A percentile compares a stretch with the other conserved stretches of the same genome.
Conservation (phyloP, 257 asterid species). For the Forsythia viridissima region DNA sequence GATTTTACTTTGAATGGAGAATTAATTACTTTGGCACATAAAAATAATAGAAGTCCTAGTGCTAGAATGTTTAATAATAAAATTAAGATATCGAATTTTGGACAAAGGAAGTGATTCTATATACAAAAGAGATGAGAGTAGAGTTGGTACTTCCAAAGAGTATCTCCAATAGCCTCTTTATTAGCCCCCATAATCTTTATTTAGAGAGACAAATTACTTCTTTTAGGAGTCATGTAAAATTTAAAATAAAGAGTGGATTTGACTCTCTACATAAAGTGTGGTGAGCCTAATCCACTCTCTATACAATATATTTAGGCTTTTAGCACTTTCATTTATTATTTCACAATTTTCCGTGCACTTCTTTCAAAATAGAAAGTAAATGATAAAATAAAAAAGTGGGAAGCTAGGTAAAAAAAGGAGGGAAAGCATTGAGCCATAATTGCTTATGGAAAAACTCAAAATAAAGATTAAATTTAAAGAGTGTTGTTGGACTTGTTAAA, state of each 20-base stretch:
- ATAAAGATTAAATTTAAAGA: too few species aligned
- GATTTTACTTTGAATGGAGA: not conserved
- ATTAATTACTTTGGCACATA: not conserved
- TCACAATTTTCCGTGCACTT: not conserved
- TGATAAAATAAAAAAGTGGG: too few species aligned
- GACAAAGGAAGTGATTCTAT: not conserved
- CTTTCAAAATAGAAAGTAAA: not conserved
- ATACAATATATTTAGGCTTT: not conserved
- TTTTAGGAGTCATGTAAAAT: not conserved
- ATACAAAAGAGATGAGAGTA: not conserved
- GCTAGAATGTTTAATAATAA: not conserved
- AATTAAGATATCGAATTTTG: not conserved
- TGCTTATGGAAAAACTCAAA: too few species aligned
- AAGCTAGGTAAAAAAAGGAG: not conserved
- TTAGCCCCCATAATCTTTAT: not conserved
- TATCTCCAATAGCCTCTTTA: not conserved
- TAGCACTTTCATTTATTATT: not conserved
- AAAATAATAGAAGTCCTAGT: not conserved
- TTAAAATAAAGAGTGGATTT: not conserved
- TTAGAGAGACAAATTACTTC: not conserved
- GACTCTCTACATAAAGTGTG: not conserved
- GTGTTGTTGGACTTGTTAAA: too few species aligned
- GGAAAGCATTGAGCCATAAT: too few species aligned
- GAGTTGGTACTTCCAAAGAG: not conserved
- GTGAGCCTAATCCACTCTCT: not conserved